Evolutionary conservation across 805 yeast genomes (phyloP), one percentile per base, ranked within the genome.

Genomic region (Candida succiphila): DNA sequence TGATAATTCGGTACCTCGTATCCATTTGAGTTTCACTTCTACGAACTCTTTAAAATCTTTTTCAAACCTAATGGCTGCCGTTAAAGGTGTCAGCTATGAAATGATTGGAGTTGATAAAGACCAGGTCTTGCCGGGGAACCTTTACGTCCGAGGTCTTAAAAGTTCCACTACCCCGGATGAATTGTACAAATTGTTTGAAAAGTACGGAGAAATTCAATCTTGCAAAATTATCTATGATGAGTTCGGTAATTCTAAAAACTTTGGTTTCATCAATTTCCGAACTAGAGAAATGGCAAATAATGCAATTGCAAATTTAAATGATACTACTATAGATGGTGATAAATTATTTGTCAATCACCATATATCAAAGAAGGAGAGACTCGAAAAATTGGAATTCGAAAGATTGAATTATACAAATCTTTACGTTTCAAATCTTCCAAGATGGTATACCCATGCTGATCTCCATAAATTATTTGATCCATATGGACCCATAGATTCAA

Each of bases 261-360:
- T 67, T 50, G 92, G 89, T 7, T 82, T 82, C 54, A 69, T 83
- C 14, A 78, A 81, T 40, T 82, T 67, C 48, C 60, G 67, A 32
- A 57, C 63, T 36, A 69, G 72, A 30, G 64, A 63, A 9, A 70
- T 72, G 59, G 87, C 94, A 2, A 62, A 75, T 29, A 52, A 55
- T 17, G 86, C 89, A 26, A 76, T 81, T 25, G 56, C 66, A 16
- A 39, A 43, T n/a, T 42, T 57, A 17, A 22, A 15, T n/a, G 32
- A 25, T 17, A 15, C 15, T 5, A 28, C 17, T 14, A 16, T 9
- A 19, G 44, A 44, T 23, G 57, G 52, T 27, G 49, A 59, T 36
- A 56, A 60, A 17, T 49, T 72, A 24, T 74, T 69, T 44, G 67
- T 79, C 32, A 76, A 78, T 45, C 75, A 66, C 46, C 85, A 80